phyloP scores from a whole-genome alignment of 202 grass and related monocot species.

The Schoenoplectus triqueter region DNA sequence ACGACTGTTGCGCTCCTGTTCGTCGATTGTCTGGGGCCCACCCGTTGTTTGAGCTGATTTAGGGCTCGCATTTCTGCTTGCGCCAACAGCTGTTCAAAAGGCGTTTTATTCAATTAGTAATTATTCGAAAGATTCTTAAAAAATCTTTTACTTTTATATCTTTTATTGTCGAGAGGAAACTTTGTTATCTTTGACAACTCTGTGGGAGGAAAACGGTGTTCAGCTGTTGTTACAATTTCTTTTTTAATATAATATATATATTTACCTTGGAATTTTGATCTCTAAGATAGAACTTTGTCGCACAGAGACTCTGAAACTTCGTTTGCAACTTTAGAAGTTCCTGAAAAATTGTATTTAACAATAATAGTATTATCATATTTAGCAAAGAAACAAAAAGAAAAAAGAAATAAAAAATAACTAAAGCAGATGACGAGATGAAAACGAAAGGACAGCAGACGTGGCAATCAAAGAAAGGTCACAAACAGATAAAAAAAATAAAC shows the following conservation, averaged over 20 bases:
- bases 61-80: not conserved
- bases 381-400: not conserved
- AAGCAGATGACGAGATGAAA: no score
- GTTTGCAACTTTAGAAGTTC: not conserved
- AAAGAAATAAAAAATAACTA: not conserved
- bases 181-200: not conserved
- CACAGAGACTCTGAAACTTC: not conserved
- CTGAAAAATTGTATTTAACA: not conserved
- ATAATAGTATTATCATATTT: not conserved
- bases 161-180: no score
- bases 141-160: not conserved
- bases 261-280: conserved; percentile 29
- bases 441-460: not conserved
- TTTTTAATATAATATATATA: not conserved
- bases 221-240: not conserved
- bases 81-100: conserved; percentile 2
- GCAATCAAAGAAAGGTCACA: not conserved
- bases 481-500: conserved; percentile 11
- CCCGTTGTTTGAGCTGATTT: not conserved
- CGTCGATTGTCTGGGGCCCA: not conserved
- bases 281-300: not conserved
- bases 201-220: not conserved
- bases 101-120: not conserved
- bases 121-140: not conserved
- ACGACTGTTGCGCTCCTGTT: not conserved